phyloP scores from a whole-genome alignment of 2,329 filamentous ascomycete species.

The Clarireedia homoeocarpa region DNA sequence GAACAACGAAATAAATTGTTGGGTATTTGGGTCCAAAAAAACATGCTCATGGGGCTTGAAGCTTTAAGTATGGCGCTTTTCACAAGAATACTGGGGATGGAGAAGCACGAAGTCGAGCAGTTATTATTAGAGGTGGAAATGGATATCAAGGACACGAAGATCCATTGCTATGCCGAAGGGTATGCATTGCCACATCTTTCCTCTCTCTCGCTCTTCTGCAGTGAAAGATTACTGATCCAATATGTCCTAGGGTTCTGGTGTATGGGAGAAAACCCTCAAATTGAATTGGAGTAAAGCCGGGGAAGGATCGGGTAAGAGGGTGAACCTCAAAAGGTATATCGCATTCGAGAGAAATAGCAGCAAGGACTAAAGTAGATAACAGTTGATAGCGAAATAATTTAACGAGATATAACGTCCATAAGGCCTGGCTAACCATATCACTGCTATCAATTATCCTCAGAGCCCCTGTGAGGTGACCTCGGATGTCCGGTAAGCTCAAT shows the following conservation, averaged over 20 bases:
- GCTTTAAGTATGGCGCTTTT: constrained; percentile 13
- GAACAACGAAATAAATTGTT: constrained; percentile 23
- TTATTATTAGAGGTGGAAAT: constrained; percentile 10
- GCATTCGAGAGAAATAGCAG: not conserved
- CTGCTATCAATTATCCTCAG: too few species aligned
- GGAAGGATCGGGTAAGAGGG: not conserved
- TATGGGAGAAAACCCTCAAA: not conserved
- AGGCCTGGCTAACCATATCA: too few species aligned
- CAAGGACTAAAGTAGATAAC: too few species aligned
- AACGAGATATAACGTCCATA: too few species aligned
- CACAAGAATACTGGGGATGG: constrained; percentile 21
- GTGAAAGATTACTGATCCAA: not conserved
- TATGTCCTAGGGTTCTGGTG: not conserved
- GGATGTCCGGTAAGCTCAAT: too few species aligned
- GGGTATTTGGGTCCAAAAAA: constrained; percentile 16
- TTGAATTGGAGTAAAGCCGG: not conserved
- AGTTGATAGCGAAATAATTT: too few species aligned
- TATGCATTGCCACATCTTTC: not conserved
- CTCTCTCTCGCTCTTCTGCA: not conserved
- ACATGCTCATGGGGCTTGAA: constrained; percentile 16
- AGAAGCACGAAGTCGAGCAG: constrained; percentile 26
- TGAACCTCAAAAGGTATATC: not conserved
- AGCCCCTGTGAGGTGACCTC: too few species aligned
- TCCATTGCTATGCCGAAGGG: constrained; percentile 12
- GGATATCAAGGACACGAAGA: constrained; percentile 10